These are phyloP conservation scores for Nelumbo lutea DNA, from an alignment of 164 flowering plant genomes.

Conservation along the genomic window DNA sequence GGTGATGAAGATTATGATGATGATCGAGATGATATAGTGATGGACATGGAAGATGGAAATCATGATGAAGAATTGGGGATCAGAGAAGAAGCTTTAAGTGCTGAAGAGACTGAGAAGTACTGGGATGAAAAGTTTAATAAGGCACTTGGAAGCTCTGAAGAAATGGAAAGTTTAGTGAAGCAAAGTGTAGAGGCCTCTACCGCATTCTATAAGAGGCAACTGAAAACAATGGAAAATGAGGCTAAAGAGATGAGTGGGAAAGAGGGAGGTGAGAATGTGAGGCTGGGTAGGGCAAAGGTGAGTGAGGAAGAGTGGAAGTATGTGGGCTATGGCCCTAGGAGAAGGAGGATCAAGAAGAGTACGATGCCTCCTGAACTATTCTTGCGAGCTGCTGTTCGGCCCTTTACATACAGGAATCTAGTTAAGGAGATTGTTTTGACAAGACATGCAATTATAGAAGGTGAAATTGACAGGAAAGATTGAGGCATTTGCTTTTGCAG, in stretches of 20 bases:
- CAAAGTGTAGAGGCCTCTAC: constrained; percentile 40
- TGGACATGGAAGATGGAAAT: constrained; percentile 29
- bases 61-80: constrained; percentile 38
- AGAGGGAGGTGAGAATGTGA: constrained; percentile 32
- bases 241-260: constrained; percentile 8
- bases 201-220: constrained; percentile 40
- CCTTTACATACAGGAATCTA: constrained; percentile 80
- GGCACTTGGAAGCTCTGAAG: constrained; percentile 55
- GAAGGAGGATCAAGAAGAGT: constrained; percentile 62
- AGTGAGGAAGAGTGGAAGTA: constrained; percentile 56
- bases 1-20: background rate
- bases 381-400: constrained; percentile 75
- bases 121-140: constrained; percentile 82
- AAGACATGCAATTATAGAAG: constrained; percentile 88
- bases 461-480: constrained; percentile 49
- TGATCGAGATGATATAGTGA: constrained; percentile 20
- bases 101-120: constrained; percentile 49
- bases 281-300: constrained; percentile 46
- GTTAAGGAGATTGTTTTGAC: constrained; percentile 90
- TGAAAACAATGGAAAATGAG: constrained; percentile 32
- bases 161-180: constrained; percentile 60
- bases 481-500: constrained; percentile 13
- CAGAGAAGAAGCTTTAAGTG: constrained; percentile 27
- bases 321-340: constrained; percentile 51
- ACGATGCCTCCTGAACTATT: constrained; percentile 79